Evolutionary conservation across 495 filamentous ascomycete genomes (phyloP).

Genomic region (Aspergillus asperescens): DNA sequence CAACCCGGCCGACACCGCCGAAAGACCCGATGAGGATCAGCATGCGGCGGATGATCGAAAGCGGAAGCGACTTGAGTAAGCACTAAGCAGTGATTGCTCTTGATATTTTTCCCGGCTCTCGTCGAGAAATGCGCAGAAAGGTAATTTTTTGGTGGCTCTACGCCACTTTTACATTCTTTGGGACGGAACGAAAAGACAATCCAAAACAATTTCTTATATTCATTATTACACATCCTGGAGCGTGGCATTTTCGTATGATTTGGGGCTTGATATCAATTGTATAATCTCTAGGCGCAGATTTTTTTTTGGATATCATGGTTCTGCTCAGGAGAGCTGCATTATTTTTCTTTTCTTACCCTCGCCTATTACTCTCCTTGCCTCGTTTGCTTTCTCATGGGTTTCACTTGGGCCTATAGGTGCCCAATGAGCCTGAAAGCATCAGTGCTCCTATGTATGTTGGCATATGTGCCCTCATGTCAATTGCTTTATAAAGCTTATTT

Average conservation of each 20-base stretch:
- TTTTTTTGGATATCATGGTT: conserved; percentile 8
- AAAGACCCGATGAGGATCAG: conserved; percentile 67
- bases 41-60: conserved; percentile 64
- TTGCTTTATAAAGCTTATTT: not conserved
- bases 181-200: conserved; percentile 10
- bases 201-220: not conserved
- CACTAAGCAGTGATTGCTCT: not conserved
- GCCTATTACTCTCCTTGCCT: not conserved
- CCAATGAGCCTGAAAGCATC: not conserved
- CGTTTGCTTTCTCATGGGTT: not conserved
- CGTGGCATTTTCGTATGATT: conserved; percentile 14
- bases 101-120: not conserved
- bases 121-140: not conserved
- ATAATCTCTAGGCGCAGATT: conserved; percentile 13
- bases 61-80: conserved; percentile 65
- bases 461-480: not conserved
- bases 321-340: not conserved
- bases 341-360: not conserved
- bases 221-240: conserved; percentile 12
- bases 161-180: not conserved
- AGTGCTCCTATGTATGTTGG: conserved; percentile 3
- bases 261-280: conserved; percentile 21
- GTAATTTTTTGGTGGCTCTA: not conserved
- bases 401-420: not conserved
- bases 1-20: conserved; percentile 78